Conservation (phyloP, 768 basidiomycete species). For the Mycena galopus region DNA sequence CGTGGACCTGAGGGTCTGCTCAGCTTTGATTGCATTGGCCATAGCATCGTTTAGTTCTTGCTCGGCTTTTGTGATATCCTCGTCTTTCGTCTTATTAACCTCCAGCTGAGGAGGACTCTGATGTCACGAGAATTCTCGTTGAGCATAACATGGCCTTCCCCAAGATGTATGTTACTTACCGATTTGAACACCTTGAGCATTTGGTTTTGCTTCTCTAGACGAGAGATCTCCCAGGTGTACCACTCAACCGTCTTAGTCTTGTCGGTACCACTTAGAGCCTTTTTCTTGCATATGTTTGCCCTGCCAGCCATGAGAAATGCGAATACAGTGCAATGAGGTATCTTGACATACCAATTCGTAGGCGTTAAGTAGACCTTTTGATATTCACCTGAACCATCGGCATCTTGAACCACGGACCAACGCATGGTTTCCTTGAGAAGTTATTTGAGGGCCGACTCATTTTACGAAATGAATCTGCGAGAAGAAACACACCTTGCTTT, state of each 20-base stretch:
- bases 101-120: conserved; percentile 4
- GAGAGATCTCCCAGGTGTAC: conserved; percentile 16
- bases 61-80: conserved; percentile 9
- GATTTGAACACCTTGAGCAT: conserved; percentile 15
- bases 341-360: conserved; percentile 11
- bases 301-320: conserved; percentile 13
- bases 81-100: conserved; percentile 9
- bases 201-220: conserved; percentile 16
- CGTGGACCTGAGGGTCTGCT: conserved; percentile 16
- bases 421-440: conserved; percentile 18
- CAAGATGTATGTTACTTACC: conserved; percentile 11
- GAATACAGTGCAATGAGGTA: conserved; percentile 4
- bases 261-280: conserved; percentile 16
- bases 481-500: conserved; percentile 14
- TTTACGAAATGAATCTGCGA: conserved; percentile 3
- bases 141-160: conserved; percentile 6
- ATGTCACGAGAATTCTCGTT: too few relatives aligned
- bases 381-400: conserved; percentile 15
- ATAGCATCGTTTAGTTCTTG: conserved; percentile 16
- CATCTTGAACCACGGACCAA: conserved; percentile 7
- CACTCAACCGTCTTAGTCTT: conserved; percentile 10
- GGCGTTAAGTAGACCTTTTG: conserved; percentile 9
- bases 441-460: conserved; percentile 8
- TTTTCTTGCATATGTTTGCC: conserved; percentile 14
- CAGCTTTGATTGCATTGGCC: conserved; percentile 14